Percentiles rank a stretch among this genome's conserved stretches.
These are phyloP conservation scores for Pichia sp. DNA, from an alignment of 1,139 yeast genomes.

Conservation along the genomic window DNA sequence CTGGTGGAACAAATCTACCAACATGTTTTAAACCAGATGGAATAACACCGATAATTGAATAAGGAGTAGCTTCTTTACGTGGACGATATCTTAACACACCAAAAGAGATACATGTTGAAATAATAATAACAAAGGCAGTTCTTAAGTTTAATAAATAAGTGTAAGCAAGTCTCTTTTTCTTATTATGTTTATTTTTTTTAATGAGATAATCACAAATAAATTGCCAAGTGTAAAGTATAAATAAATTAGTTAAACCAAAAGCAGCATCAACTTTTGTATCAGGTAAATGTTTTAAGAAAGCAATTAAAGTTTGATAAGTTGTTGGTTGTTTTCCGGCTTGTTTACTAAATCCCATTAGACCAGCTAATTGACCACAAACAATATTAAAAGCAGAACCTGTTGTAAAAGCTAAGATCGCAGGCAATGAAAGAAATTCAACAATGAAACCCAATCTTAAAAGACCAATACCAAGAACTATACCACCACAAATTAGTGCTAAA, in stretches of 20 bases:
- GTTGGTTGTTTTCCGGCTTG: slow-evolving; percentile 67
- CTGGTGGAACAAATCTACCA: slow-evolving; percentile 64
- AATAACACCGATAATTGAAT: slow-evolving; percentile 65
- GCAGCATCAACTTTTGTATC: slow-evolving; percentile 75
- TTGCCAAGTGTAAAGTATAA: slow-evolving; percentile 65
- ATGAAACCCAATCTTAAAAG: slow-evolving; percentile 79
- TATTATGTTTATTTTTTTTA: slow-evolving; percentile 66
- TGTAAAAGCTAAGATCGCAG: slow-evolving; percentile 95
- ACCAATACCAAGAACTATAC: slow-evolving; percentile 78
- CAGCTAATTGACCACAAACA: slow-evolving; percentile 80
- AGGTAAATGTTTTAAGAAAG: slow-evolving; percentile 66
- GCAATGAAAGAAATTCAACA: slow-evolving; percentile 81
- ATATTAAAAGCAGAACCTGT: slow-evolving; percentile 88
- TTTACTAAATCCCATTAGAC: slow-evolving; percentile 67
- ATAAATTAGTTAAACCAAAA: slow-evolving; percentile 72
- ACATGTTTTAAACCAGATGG: slow-evolving; percentile 77
- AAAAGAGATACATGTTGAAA: slow-evolving; percentile 73
- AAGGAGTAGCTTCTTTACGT: slow-evolving; percentile 34
- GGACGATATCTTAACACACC: slow-evolving; percentile 22
- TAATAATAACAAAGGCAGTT: slow-evolving; percentile 72
- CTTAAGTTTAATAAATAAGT: slow-evolving; percentile 64
- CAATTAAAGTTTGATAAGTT: slow-evolving; percentile 62
- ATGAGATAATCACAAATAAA: slow-evolving; percentile 51
- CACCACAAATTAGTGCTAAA: slow-evolving; percentile 77
- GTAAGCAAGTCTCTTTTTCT: slow-evolving; percentile 51